Percentiles rank a stretch among this genome's conserved stretches.
Evolutionary conservation across 2,329 filamentous ascomycete genomes (phyloP).

Genomic region (Alternaria viburni): DNA sequence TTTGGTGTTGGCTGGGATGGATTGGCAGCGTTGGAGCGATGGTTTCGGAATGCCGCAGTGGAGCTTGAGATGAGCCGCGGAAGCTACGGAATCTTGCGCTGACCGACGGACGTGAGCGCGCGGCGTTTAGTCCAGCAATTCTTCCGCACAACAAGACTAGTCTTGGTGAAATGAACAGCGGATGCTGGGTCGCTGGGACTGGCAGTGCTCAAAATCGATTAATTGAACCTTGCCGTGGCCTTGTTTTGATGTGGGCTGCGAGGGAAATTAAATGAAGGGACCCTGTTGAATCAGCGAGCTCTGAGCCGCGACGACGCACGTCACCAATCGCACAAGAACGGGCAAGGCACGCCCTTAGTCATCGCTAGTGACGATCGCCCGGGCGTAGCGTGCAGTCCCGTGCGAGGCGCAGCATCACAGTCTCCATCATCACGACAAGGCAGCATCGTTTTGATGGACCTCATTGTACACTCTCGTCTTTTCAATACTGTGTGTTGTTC

Average conservation of each 20-base stretch:
- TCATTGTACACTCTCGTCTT: background rate
- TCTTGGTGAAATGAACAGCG: slow-evolving; percentile 7
- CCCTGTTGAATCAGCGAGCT: slow-evolving; percentile 14
- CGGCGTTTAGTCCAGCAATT: background rate
- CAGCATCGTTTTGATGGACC: background rate
- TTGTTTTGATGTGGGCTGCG: slow-evolving; percentile 22
- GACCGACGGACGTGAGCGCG: slow-evolving; percentile 15
- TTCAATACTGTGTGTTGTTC: background rate
- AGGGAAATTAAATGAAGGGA: slow-evolving; percentile 21
- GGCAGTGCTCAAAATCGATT: slow-evolving; percentile 1
- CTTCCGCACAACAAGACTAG: slow-evolving; percentile 5
- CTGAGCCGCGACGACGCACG: slow-evolving; percentile 12
- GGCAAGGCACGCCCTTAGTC: slow-evolving; percentile 1
- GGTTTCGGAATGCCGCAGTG: slow-evolving; percentile 27
- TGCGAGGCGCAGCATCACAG: background rate
- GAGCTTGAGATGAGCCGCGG: slow-evolving; percentile 30
- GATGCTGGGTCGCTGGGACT: background rate
- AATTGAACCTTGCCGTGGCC: slow-evolving; percentile 7
- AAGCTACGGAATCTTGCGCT: slow-evolving; percentile 33
- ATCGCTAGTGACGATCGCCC: background rate
- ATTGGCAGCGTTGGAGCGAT: slow-evolving; percentile 11
- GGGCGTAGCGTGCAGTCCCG: background rate
- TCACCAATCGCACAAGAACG: slow-evolving; percentile 10
- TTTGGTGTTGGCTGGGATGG: slow-evolving; percentile 14
- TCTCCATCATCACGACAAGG: background rate